Conservation (phyloP, 2,329 filamentous ascomycete species). For the Diaporthe sp. region DNA sequence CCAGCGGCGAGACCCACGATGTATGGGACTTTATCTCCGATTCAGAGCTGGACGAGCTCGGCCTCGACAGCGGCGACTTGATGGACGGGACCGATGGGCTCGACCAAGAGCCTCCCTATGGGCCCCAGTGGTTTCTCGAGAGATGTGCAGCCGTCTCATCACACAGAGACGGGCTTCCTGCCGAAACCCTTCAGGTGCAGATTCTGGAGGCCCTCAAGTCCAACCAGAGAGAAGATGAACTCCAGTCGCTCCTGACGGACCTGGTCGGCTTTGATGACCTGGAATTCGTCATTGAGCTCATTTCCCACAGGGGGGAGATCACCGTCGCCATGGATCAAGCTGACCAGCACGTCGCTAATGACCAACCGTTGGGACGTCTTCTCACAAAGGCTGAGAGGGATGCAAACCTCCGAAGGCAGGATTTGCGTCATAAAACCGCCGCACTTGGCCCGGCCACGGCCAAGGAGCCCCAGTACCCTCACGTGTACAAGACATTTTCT, state of each 20-base stretch:
- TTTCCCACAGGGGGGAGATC: constrained; percentile 81
- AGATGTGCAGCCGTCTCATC: constrained; percentile 78
- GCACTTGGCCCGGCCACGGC: constrained; percentile 78
- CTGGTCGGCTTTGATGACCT: constrained; percentile 94
- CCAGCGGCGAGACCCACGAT: constrained; percentile 78
- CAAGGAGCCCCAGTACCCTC: constrained; percentile 85
- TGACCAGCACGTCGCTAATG: constrained; percentile 48
- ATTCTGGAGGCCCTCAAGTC: constrained; percentile 81
- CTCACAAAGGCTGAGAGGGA: constrained; percentile 84
- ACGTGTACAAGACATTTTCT: constrained; percentile 88
- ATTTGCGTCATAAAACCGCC: constrained; percentile 87
- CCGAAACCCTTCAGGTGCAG: constrained; percentile 81
- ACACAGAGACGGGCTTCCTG: constrained; percentile 75
- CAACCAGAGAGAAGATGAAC: constrained; percentile 79
- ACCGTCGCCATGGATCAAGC: constrained; percentile 56
- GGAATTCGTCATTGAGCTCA: constrained; percentile 92
- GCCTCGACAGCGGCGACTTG: constrained; percentile 58
- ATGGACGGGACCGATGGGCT: constrained; percentile 53
- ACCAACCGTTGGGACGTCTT: constrained; percentile 62
- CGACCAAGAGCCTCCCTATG: constrained; percentile 58
- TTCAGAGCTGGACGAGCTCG: constrained; percentile 73
- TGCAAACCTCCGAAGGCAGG: constrained; percentile 80
- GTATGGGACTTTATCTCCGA: constrained; percentile 95
- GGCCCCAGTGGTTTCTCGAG: constrained; percentile 77
- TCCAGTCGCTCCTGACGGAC: constrained; percentile 92